Conservation (phyloP, 2,329 filamentous ascomycete genomes). For the Neopestalotiopsis sp. region DNA sequence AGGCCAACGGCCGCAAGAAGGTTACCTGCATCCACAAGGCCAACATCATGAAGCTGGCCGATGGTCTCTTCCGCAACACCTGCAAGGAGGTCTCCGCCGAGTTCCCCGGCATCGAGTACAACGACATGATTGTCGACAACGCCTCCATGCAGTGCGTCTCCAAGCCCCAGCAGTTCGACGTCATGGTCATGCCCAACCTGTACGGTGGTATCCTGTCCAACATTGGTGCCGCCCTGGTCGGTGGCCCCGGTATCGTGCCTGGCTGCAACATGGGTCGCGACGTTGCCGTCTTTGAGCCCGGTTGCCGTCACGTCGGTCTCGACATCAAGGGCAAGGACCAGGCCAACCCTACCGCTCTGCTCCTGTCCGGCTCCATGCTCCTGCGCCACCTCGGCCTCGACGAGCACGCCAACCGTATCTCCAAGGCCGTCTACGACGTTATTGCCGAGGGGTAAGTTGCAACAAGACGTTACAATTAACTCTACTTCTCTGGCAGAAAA, state of each 20-base stretch:
- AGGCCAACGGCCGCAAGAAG: slow-evolving; percentile 99
- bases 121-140: slow-evolving; percentile 99
- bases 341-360: slow-evolving; percentile 95
- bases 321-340: slow-evolving; percentile 99
- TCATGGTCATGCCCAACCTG: slow-evolving; percentile 99
- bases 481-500: slow-evolving; percentile 7
- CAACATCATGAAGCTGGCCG: slow-evolving; percentile 99
- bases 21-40: slow-evolving; percentile 99
- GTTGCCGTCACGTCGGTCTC: slow-evolving; percentile 98
- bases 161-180: slow-evolving; percentile 96
- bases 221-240: slow-evolving; percentile 95
- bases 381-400: slow-evolving; percentile 96
- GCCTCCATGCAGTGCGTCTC: slow-evolving; percentile 99
- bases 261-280: slow-evolving; percentile 99
- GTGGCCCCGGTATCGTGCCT: slow-evolving; percentile 94
- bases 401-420: slow-evolving; percentile 98
- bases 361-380: slow-evolving; percentile 96
- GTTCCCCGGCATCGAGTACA: slow-evolving; percentile 93
- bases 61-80: slow-evolving; percentile 97
- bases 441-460: slow-evolving; percentile 85
- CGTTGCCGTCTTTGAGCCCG: slow-evolving; percentile 97
- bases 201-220: slow-evolving; percentile 99
- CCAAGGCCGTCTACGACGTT: slow-evolving; percentile 77
- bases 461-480: neutral
- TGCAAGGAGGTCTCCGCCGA: slow-evolving; percentile 93